Conservation (phyloP, 768 basidiomycete species). For the Daedaleopsis nitida region DNA sequence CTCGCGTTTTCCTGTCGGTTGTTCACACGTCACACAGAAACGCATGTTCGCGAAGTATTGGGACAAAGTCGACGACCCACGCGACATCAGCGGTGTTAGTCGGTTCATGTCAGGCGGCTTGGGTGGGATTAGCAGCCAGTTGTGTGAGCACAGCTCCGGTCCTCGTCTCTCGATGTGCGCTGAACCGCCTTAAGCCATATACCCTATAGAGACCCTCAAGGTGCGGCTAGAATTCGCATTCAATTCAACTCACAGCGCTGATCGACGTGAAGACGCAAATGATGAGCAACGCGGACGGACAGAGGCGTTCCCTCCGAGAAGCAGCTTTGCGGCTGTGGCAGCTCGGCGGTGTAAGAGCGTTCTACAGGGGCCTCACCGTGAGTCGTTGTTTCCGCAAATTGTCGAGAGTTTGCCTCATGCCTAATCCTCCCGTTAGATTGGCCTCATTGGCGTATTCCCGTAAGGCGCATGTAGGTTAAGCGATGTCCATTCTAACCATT, state of each 20-base stretch:
- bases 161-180: conserved; percentile 6
- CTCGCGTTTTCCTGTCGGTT: background rate
- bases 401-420: conserved; percentile 2
- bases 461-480: conserved; percentile 36
- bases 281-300: conserved; percentile 81
- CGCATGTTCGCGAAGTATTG: conserved; percentile 89
- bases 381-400: conserved; percentile 33
- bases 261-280: conserved; percentile 72
- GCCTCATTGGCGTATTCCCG: conserved; percentile 96
- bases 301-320: conserved; percentile 56
- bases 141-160: conserved; percentile 55
- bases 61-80: conserved; percentile 87
- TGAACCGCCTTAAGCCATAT: conserved; percentile 67
- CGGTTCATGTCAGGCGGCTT: conserved; percentile 95
- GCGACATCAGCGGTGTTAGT: conserved; percentile 88
- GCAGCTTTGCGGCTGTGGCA: conserved; percentile 78
- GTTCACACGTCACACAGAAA: conserved; percentile 58
- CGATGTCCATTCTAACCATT: background rate
- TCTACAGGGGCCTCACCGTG: conserved; percentile 89
- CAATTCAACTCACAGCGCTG: background rate
- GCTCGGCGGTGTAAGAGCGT: conserved; percentile 78
- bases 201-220: conserved; percentile 96
- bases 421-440: conserved; percentile 59
- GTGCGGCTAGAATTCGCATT: conserved; percentile 35
- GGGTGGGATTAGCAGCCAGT: conserved; percentile 92